Base-by-base conservation (phyloP, 495 filamentous ascomycete species). In the Saxophila tyrrhenica region DNA sequence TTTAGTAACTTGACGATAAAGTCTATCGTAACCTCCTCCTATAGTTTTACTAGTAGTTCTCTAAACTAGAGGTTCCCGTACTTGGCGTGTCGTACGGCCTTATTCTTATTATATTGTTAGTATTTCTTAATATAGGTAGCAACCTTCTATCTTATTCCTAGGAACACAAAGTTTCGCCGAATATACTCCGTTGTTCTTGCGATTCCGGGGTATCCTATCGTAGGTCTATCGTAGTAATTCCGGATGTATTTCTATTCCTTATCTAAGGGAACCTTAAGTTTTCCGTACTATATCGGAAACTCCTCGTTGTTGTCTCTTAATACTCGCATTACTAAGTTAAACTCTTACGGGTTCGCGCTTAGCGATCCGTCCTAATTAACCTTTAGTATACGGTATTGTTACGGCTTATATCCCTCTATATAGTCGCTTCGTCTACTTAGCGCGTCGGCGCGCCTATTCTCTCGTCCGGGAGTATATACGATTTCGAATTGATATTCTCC, bases 11-110 rank as follows among this genome's bases (percentile, higher is more conserved):
- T 35, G 35, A 29, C 51, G 23, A 63, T 60, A 41, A 61, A 61
- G 54, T 65, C 55, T 8, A 63, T 55, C 9, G 62, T 56, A 21
- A 65, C 53, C 38, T 61, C 17, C 5, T 39, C 3, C 60, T 57
- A 67, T 9, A 38, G 51, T 17, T 57, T 15, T 3, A 61, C 20
- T 1, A 56, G 61, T n/a, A 64, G 42, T 19, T 55, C 47, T 10
- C 63, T 41, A 3, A 61, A 59, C 39, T 65, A 54, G 15, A 66
- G 50, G 20, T 62, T 46, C 2, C 55, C 56, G 35, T 62, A 52
- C 24, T 25, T 51, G 8, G 43, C 16, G 10, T 58, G 25, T 51
- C 51, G 24, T 13, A 21, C 39, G 21, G 51, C n/a, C 22, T 61
- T 55, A 13, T 49, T 58, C 24, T 52, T 38, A 7, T 52, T 13